Evolutionary conservation across 345 rosid species (phyloP).

Genomic region (Cardamine chenopodiifolia): DNA sequence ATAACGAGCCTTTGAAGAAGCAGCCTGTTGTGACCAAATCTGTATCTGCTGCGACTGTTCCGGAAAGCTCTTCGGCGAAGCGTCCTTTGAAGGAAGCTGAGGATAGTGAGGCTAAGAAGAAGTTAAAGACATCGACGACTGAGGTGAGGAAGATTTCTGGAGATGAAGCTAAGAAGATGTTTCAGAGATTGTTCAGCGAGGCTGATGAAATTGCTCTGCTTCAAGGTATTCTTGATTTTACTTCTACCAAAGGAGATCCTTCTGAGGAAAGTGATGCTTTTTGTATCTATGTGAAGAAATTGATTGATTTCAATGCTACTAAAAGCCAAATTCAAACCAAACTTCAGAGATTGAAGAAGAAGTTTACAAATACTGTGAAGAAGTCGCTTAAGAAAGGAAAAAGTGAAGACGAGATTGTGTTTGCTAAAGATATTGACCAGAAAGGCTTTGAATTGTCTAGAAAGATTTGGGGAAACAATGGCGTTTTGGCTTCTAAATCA

Average conservation of each 20-base stretch:
- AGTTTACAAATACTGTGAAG: constrained; percentile 37
- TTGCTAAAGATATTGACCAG: constrained; percentile 44
- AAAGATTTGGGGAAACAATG: constrained; percentile 44
- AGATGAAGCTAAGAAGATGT: constrained; percentile 51
- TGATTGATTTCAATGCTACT: constrained; percentile 46
- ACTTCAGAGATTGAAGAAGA: constrained; percentile 49
- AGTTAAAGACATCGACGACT: constrained; percentile 23
- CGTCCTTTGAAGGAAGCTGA: constrained; percentile 26
- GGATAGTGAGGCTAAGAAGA: constrained; percentile 26
- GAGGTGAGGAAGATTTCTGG: constrained; percentile 37
- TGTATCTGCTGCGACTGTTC: not conserved
- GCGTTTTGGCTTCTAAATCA: constrained; percentile 31
- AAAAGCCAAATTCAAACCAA: constrained; percentile 51
- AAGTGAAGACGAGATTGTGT: constrained; percentile 36
- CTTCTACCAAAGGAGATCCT: constrained; percentile 46
- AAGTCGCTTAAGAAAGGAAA: constrained; percentile 32
- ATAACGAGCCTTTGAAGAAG: constrained; percentile 22
- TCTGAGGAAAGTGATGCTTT: constrained; percentile 46
- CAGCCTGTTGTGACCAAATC: constrained; percentile 35
- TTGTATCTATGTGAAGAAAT: constrained; percentile 46
- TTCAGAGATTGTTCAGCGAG: constrained; percentile 57
- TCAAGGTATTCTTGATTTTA: constrained; percentile 49
- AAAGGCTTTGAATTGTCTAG: constrained; percentile 46
- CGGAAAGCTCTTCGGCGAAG: constrained; percentile 28
- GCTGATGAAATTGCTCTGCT: constrained; percentile 54